These are phyloP conservation scores for Aspergillus sparsus DNA, from an alignment of 495 filamentous ascomycete genomes.

Conservation along the genomic window DNA sequence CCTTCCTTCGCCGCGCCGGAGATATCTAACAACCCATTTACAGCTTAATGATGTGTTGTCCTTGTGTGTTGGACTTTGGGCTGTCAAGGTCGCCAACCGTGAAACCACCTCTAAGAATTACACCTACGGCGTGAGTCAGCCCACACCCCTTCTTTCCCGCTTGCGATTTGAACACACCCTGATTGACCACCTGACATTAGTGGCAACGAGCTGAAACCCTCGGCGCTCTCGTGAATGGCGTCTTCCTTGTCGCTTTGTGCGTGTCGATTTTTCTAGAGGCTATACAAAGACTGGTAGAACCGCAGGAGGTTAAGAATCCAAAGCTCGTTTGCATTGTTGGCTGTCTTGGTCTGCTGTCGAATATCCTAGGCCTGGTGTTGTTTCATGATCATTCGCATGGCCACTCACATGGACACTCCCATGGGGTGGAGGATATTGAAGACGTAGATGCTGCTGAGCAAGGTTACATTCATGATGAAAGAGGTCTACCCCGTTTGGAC, in stretches of 20 bases:
- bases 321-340: slow-evolving; percentile 86
- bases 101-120: slow-evolving; percentile 82
- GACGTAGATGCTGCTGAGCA: slow-evolving; percentile 42
- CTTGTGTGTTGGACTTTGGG: slow-evolving; percentile 89
- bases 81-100: slow-evolving; percentile 78
- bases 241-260: slow-evolving; percentile 94
- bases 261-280: slow-evolving; percentile 95
- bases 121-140: slow-evolving; percentile 79
- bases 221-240: slow-evolving; percentile 92
- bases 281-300: slow-evolving; percentile 83
- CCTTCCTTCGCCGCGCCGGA: background rate
- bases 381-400: slow-evolving; percentile 92
- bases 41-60: slow-evolving; percentile 94
- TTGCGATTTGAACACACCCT: slow-evolving; percentile 6
- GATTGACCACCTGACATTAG: slow-evolving; percentile 46
- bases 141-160: slow-evolving; percentile 10
- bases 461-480: slow-evolving; percentile 46
- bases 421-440: slow-evolving; percentile 34
- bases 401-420: slow-evolving; percentile 52
- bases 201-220: slow-evolving; percentile 99
- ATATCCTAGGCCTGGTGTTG: slow-evolving; percentile 82
- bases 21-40: slow-evolving; percentile 4
- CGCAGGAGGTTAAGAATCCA: slow-evolving; percentile 79
- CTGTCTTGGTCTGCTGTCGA: slow-evolving; percentile 80
- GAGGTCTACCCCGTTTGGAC: slow-evolving; percentile 35